Evolutionary conservation across 1,139 yeast species (phyloP).

Genomic region (Pichia sp.): DNA sequence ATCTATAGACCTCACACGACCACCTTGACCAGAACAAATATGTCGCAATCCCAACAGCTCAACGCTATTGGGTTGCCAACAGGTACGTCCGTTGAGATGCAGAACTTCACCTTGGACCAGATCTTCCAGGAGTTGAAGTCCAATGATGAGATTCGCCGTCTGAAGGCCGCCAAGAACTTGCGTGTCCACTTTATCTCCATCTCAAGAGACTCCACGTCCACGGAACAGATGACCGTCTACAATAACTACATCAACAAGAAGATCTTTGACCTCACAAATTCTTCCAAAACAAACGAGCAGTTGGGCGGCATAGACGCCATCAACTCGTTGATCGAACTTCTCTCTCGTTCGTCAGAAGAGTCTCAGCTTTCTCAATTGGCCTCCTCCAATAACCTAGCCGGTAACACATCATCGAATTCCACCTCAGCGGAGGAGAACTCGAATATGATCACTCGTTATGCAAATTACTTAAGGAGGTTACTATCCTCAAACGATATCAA

Average conservation of each 20-base stretch:
- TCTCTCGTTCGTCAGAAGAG: slow-evolving; percentile 26
- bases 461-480: slow-evolving; percentile 77
- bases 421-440: slow-evolving; percentile 70
- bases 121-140: slow-evolving; percentile 53
- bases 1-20: no score
- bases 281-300: slow-evolving; percentile 65
- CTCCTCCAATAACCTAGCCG: slow-evolving; percentile 8
- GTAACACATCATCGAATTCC: slow-evolving; percentile 22
- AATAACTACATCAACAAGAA: slow-evolving; percentile 84
- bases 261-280: slow-evolving; percentile 78
- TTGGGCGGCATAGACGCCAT: slow-evolving; percentile 94
- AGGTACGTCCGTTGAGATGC: slow-evolving; percentile 21
- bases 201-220: slow-evolving; percentile 65
- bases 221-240: slow-evolving; percentile 75
- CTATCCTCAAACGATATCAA: slow-evolving; percentile 78
- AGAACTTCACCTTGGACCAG: slow-evolving; percentile 40
- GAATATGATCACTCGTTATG: slow-evolving; percentile 83
- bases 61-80: slow-evolving; percentile 9
- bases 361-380: slow-evolving; percentile 23
- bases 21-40: not conserved
- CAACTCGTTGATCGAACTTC: slow-evolving; percentile 66
- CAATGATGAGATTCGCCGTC: slow-evolving; percentile 37
- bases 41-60: slow-evolving; percentile 14
- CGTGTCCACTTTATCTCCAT: slow-evolving; percentile 62
- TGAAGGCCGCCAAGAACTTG: slow-evolving; percentile 60